Evolutionary conservation across 2,329 filamentous ascomycete species (phyloP).

Genomic region (Cephalotrichum gorgonifer): DNA sequence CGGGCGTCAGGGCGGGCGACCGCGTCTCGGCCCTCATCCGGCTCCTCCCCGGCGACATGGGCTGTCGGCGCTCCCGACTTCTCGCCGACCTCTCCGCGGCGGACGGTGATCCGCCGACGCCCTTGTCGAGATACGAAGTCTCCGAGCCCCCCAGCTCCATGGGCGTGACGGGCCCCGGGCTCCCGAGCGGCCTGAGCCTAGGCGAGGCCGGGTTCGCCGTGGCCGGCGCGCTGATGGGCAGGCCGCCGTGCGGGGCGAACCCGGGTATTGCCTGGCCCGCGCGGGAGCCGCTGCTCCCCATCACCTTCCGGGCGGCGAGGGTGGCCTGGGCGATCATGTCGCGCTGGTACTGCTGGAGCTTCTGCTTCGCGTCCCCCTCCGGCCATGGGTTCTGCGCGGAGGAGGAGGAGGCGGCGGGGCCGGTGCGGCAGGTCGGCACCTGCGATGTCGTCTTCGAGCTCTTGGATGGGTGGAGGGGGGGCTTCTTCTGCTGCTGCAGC

Average conservation of each 20-base stretch:
- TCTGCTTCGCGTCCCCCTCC: conserved; percentile 35
- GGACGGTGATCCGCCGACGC: conserved; percentile 5
- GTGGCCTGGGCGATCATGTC: conserved; percentile 51
- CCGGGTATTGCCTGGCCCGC: background rate
- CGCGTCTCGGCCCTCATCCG: background rate
- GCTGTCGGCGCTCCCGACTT: background rate
- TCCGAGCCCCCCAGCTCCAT: conserved; percentile 39
- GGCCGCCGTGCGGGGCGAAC: background rate
- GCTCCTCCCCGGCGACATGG: background rate
- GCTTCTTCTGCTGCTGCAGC: conserved; percentile 10
- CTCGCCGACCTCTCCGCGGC: background rate
- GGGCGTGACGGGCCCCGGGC: conserved; percentile 51
- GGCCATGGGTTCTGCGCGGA: conserved; percentile 1
- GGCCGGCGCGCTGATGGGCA: background rate
- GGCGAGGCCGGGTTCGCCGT: conserved; percentile 35
- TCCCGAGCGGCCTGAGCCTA: conserved; percentile 40
- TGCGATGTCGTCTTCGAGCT: conserved; percentile 23
- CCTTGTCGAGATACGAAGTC: conserved; percentile 9
- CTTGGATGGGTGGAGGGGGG: conserved; percentile 13
- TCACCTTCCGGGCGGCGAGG: conserved; percentile 26
- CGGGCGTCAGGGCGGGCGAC: background rate
- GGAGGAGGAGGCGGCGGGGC: background rate
- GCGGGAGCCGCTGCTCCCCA: conserved; percentile 15
- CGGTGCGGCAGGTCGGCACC: conserved; percentile 12
- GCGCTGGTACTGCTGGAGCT: conserved; percentile 47